phyloP scores from a whole-genome alignment of 352 stramenopile species.

The Globisporangium nagaii region DNA sequence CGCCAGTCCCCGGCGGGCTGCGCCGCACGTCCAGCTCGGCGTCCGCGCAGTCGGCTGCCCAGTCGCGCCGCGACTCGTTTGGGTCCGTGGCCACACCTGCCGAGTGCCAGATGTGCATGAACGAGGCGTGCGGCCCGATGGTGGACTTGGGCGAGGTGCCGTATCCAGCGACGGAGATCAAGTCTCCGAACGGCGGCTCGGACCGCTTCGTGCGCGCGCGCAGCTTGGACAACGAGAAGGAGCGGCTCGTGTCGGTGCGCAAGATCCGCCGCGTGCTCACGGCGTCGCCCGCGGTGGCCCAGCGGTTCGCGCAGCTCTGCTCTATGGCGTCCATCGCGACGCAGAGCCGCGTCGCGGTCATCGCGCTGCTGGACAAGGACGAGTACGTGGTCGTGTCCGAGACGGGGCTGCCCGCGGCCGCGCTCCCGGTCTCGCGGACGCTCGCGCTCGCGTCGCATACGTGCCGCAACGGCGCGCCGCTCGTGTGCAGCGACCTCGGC shows the following conservation, averaged over 20 bases:
- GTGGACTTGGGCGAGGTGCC: conserved; percentile 42
- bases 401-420: conserved; percentile 20
- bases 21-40: conserved; percentile 29
- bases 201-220: conserved; percentile 39
- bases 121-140: conserved; percentile 57
- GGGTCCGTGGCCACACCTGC: conserved; percentile 1
- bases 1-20: conserved; percentile 9
- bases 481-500: conserved; percentile 51
- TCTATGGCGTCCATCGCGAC: conserved; percentile 77
- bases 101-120: conserved; percentile 51
- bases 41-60: conserved; percentile 9
- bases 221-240: conserved; percentile 50
- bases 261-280: conserved; percentile 35
- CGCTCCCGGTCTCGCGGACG: conserved; percentile 37
- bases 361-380: conserved; percentile 67
- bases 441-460: conserved; percentile 41
- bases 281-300: conserved; percentile 28
- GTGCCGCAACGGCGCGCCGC: conserved; percentile 38
- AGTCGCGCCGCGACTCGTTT: conserved; percentile 30
- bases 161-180: conserved; percentile 40
- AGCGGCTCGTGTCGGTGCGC: conserved; percentile 40
- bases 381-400: conserved; percentile 61
- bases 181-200: conserved; percentile 14
- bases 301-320: conserved; percentile 61
- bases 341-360: conserved; percentile 50